Conservation (phyloP, 78 protist genomes). For the Pigoraptor vietnamica region DNA sequence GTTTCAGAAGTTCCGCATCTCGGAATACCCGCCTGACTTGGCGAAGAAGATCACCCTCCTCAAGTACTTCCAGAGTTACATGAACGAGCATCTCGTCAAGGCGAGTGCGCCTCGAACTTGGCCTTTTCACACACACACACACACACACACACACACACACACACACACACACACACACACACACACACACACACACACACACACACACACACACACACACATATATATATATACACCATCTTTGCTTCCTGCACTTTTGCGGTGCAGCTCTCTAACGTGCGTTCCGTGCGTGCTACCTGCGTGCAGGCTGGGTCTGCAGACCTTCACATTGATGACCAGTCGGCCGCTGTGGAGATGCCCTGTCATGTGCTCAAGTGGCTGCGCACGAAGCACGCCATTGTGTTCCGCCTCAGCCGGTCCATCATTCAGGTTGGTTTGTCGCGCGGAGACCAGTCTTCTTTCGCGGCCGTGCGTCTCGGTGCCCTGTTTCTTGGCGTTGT, state of each 20-base stretch:
- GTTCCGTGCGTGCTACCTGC: no score
- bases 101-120: not conserved
- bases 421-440: conserved; percentile 36
- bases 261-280: no score
- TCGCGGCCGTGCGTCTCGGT: no score
- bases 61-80: conserved; percentile 63
- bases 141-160: no score
- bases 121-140: no score
- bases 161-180: no score
- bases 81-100: conserved; percentile 12
- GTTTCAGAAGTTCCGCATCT: not conserved
- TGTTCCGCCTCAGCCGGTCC: conserved; percentile 65
- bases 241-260: no score
- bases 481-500: no score
- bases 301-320: not conserved
- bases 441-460: not conserved
- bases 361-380: conserved; percentile 70
- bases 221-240: no score
- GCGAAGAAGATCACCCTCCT: conserved; percentile 76
- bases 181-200: no score
- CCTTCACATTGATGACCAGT: not conserved
- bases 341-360: not conserved
- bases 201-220: no score
- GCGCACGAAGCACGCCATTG: conserved; percentile 65
- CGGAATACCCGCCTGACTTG: conserved; percentile 18